A percentile compares a stretch with the other conserved stretches of the same genome.
These are phyloP conservation scores for Citrullus mucosospermus DNA, from an alignment of 306 rosid species.

Conservation along the genomic window DNA sequence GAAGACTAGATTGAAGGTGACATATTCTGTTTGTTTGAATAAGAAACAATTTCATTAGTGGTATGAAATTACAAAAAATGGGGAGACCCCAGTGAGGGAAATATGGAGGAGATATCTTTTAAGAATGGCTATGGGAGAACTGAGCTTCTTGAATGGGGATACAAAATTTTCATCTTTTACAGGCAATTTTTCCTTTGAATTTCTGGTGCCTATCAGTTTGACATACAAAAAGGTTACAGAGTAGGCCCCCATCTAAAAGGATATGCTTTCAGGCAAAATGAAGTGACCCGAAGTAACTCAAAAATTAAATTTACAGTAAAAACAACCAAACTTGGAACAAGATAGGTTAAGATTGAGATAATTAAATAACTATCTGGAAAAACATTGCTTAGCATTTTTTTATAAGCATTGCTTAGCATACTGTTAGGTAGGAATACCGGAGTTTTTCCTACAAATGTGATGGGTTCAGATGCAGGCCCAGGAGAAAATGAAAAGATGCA, in stretches of 20 bases:
- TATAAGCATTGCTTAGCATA: background rate
- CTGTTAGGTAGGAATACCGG: conserved; percentile 25
- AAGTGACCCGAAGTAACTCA: background rate
- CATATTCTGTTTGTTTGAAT: background rate
- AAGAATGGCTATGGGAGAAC: background rate
- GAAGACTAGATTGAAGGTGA: background rate
- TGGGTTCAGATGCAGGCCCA: conserved; percentile 61
- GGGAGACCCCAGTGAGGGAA: background rate
- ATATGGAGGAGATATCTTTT: background rate
- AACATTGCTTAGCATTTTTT: background rate
- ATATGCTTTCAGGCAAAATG: background rate
- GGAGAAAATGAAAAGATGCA: conserved; percentile 66
- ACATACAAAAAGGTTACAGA: background rate
- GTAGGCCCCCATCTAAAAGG: background rate
- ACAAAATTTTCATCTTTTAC: background rate
- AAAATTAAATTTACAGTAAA: background rate
- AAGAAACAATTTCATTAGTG: too few relatives aligned
- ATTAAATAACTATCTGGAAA: background rate
- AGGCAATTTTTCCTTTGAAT: background rate
- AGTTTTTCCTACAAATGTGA: conserved; percentile 79
- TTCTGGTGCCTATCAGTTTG: background rate
- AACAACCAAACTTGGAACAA: background rate
- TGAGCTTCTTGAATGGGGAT: background rate
- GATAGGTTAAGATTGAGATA: background rate
- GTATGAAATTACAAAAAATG: background rate